A percentile compares a stretch with the other conserved stretches of the same genome.
These are phyloP conservation scores for Sequoiadendron giganteum DNA, from an alignment of 75 land plant species.

Conservation along the genomic window DNA sequence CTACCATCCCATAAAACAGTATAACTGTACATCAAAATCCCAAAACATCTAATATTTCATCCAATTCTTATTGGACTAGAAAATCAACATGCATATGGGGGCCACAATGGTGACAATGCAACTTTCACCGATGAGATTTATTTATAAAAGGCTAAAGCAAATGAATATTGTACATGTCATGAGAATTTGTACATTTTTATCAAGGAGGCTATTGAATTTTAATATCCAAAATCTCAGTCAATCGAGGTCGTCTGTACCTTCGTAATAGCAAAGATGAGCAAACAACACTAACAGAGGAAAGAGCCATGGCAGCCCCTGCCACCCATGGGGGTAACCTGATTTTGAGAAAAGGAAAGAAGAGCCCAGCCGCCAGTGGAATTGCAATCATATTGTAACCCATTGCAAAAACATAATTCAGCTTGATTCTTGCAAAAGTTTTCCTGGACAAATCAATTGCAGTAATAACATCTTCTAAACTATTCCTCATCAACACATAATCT, in stretches of 20 bases:
- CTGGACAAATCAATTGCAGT: slow-evolving; percentile 97
- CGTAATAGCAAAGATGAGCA: slow-evolving; percentile 89
- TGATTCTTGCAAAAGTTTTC: slow-evolving; percentile 83
- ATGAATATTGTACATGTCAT: slow-evolving; percentile 9
- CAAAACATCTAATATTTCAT: background rate
- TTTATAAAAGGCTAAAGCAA: background rate
- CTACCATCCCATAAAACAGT: background rate
- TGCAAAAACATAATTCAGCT: slow-evolving; percentile 88
- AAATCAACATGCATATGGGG: background rate
- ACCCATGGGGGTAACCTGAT: slow-evolving; percentile 91
- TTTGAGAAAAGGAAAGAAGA: slow-evolving; percentile 62
- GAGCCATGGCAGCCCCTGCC: slow-evolving; percentile 97
- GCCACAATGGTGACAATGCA: background rate
- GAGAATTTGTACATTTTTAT: background rate
- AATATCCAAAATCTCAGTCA: slow-evolving; percentile 70
- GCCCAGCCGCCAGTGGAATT: slow-evolving; percentile 92
- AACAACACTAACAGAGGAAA: slow-evolving; percentile 93
- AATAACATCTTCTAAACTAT: slow-evolving; percentile 91
- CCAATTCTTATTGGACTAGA: background rate
- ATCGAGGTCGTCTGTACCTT: slow-evolving; percentile 79
- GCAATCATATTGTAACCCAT: slow-evolving; percentile 96
- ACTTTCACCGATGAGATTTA: background rate
- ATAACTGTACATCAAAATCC: background rate
- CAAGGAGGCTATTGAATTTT: slow-evolving; percentile 1
- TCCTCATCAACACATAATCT: slow-evolving; percentile 91